These are phyloP conservation scores for Lactarius hatsudake DNA, from an alignment of 768 basidiomycete species.

Conservation along the genomic window DNA sequence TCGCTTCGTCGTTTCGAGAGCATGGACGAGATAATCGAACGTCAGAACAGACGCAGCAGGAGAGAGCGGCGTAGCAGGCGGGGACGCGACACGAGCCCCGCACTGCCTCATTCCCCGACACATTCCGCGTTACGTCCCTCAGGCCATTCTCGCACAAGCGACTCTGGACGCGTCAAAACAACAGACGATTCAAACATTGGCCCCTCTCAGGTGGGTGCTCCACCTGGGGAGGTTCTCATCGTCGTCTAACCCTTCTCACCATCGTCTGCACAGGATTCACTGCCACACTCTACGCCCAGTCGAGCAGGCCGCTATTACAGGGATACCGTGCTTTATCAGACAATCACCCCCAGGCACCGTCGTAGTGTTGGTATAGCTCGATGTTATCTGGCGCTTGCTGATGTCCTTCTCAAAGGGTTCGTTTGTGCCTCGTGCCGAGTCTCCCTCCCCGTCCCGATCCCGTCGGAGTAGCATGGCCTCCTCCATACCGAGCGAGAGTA, in stretches of 20 bases:
- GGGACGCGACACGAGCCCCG: slow-evolving; percentile 42
- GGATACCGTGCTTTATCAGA: slow-evolving; percentile 27
- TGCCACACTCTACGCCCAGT: slow-evolving; percentile 31
- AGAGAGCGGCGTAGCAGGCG: slow-evolving; percentile 49
- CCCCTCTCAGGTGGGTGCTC: slow-evolving; percentile 16
- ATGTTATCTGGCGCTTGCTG: background rate
- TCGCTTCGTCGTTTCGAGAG: slow-evolving; percentile 61
- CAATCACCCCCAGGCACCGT: slow-evolving; percentile 22
- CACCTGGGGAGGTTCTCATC: background rate
- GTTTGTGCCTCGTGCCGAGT: slow-evolving; percentile 25
- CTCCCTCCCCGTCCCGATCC: slow-evolving; percentile 27
- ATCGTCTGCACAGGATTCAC: slow-evolving; percentile 41
- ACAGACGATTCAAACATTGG: slow-evolving; percentile 9
- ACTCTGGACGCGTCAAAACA: slow-evolving; percentile 36
- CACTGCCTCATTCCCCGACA: slow-evolving; percentile 13
- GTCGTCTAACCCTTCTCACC: slow-evolving; percentile 25
- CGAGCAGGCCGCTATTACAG: slow-evolving; percentile 26
- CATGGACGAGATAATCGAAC: slow-evolving; percentile 77
- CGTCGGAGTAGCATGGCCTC: slow-evolving; percentile 25
- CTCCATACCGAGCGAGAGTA: slow-evolving; percentile 25
- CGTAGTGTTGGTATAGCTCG: slow-evolving; percentile 17
- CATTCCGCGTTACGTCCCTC: slow-evolving; percentile 46
- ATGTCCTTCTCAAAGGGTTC: slow-evolving; percentile 11
- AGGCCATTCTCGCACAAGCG: slow-evolving; percentile 55
- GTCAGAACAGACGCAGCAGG: slow-evolving; percentile 55